Conservation (phyloP, 148 eudicot genomes). For the Simmondsia chinensis region DNA sequence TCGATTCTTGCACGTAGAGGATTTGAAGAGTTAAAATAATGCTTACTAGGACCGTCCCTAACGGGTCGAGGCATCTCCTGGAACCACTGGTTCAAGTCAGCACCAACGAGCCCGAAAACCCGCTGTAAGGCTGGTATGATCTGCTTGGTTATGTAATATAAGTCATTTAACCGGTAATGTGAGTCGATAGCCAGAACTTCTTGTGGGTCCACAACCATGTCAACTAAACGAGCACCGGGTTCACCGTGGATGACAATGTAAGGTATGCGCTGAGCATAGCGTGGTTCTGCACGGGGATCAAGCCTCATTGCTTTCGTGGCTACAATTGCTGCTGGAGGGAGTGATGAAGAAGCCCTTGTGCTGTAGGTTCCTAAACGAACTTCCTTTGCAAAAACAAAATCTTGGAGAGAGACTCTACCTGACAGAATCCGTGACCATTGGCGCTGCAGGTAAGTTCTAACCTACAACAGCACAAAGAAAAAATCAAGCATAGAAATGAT, state of each 20-base stretch:
- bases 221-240: slow-evolving; percentile 88
- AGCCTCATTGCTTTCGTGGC: slow-evolving; percentile 84
- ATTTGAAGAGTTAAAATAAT: slow-evolving; percentile 29
- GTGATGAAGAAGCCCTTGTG: slow-evolving; percentile 47
- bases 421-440: slow-evolving; percentile 87
- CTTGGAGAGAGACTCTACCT: slow-evolving; percentile 69
- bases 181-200: slow-evolving; percentile 65
- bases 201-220: slow-evolving; percentile 86
- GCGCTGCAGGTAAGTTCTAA: slow-evolving; percentile 59
- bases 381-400: slow-evolving; percentile 96
- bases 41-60: slow-evolving; percentile 54
- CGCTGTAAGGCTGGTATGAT: slow-evolving; percentile 93
- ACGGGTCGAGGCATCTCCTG: slow-evolving; percentile 68
- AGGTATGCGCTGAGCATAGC: slow-evolving; percentile 78
- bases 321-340: slow-evolving; percentile 93
- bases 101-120: slow-evolving; percentile 84
- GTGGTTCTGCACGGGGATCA: slow-evolving; percentile 96
- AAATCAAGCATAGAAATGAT: too few species aligned
- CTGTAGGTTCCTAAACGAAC: slow-evolving; percentile 90
- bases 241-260: slow-evolving; percentile 95
- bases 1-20: slow-evolving; percentile 74
- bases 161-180: slow-evolving; percentile 68
- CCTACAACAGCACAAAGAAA: slow-evolving; percentile 35
- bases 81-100: slow-evolving; percentile 72
- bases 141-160: slow-evolving; percentile 84